Evolutionary conservation across 805 yeast genomes (phyloP).

Genomic region (Wickerhamiella dianesei): DNA sequence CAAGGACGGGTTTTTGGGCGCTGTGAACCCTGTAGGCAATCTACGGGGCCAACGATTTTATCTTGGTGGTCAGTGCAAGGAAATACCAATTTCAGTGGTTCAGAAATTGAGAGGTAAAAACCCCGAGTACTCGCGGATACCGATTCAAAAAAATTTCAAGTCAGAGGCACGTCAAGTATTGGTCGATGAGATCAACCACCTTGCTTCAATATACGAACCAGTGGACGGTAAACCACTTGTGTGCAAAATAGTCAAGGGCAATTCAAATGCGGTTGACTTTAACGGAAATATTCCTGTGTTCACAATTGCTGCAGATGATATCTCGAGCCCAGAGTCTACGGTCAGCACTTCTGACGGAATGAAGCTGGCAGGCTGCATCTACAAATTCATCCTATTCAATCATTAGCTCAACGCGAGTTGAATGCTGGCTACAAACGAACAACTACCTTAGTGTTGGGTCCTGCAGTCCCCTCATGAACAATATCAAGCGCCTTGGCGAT

Average conservation of each 20-base stretch:
- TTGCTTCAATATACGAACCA: neutral
- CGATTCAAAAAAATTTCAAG: neutral
- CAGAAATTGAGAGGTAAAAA: neutral
- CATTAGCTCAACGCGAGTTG: neutral
- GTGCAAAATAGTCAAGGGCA: neutral
- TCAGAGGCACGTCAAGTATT: neutral
- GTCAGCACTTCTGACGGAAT: neutral
- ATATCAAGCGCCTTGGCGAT: constrained; percentile 12
- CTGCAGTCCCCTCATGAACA: constrained; percentile 15
- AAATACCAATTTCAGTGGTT: neutral
- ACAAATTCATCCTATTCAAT: neutral
- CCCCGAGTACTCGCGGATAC: neutral
- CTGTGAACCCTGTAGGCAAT: constrained; percentile 1
- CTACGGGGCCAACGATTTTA: constrained; percentile 9
- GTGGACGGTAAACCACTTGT: neutral
- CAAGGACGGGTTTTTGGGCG: constrained; percentile 11
- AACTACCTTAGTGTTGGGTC: constrained; percentile 12
- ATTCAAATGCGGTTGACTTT: neutral
- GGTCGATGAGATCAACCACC: constrained; percentile 4
- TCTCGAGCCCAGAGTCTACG: neutral
- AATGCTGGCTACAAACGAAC: constrained; percentile 4
- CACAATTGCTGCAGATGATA: neutral
- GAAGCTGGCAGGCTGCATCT: neutral
- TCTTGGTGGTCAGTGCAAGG: neutral
- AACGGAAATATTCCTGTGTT: neutral